phyloP scores from a whole-genome alignment of 371 early-diverging fungal species.

The Apophysomyces sp. region DNA sequence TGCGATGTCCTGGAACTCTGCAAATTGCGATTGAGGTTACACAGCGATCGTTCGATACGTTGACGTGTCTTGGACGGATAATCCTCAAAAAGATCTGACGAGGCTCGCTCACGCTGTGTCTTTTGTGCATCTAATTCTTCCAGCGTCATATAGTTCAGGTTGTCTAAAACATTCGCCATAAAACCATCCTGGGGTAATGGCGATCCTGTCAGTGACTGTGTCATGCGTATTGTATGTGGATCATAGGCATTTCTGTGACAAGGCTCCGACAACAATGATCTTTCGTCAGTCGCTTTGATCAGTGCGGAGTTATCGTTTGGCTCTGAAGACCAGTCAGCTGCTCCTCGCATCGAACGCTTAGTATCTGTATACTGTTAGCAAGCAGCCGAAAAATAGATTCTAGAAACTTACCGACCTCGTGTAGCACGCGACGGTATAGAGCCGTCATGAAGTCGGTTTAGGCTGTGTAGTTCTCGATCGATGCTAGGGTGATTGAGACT shows the following conservation, averaged over 20 bases:
- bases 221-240: not conserved
- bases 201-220: not conserved
- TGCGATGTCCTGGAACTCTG: not conserved
- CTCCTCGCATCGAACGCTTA: not conserved
- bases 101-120: not conserved
- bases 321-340: not conserved
- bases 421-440: not conserved
- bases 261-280: not conserved
- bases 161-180: not conserved
- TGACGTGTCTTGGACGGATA: conserved; percentile 11
- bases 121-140: not conserved
- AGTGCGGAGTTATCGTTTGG: not conserved
- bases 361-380: not conserved
- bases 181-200: not conserved
- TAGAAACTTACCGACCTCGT: not conserved
- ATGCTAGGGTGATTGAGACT: conserved; percentile 8
- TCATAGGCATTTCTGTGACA: not conserved
- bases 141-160: not conserved
- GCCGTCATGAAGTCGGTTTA: not conserved
- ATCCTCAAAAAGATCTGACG: not conserved
- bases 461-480: not conserved
- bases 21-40: not conserved
- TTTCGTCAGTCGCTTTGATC: not conserved
- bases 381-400: not conserved
- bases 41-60: conserved; percentile 10